A percentile compares a stretch with the other conserved stretches of the same genome.
Conservation (phyloP, 805 yeast genomes). For the Yamadazyma philogaea region DNA sequence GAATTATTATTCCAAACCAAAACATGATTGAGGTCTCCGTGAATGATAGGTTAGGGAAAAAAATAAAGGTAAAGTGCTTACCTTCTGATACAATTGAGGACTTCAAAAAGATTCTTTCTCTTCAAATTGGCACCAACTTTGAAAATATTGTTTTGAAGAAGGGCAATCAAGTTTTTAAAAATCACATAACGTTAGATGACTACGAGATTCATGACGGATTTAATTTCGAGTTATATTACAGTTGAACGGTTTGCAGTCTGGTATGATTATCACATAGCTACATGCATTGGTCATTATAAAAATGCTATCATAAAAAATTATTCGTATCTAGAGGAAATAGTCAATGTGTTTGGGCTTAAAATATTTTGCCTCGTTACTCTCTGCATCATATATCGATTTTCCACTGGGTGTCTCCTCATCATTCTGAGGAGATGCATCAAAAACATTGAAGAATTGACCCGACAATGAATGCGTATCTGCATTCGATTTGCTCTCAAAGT, state of each 20-base stretch:
- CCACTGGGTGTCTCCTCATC: conserved; percentile 52
- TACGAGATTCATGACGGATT: conserved; percentile 91
- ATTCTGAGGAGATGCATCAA: conserved; percentile 96
- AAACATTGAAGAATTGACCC: conserved; percentile 81
- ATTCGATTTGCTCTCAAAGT: conserved; percentile 27
- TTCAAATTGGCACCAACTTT: conserved; percentile 76
- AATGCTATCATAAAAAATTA: conserved; percentile 3
- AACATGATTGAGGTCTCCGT: conserved; percentile 42
- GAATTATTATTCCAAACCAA: neutral
- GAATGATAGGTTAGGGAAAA: conserved; percentile 72
- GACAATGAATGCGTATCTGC: conserved; percentile 23
- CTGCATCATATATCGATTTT: conserved; percentile 30
- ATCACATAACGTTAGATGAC: conserved; percentile 89
- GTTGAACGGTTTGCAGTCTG: conserved; percentile 24
- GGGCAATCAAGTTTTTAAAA: conserved; percentile 80
- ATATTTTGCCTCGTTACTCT: neutral
- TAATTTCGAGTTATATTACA: conserved; percentile 78
- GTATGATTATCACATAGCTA: neutral
- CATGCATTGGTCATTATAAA: conserved; percentile 4
- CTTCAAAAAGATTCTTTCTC: conserved; percentile 75
- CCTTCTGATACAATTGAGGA: conserved; percentile 86
- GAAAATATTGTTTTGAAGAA: conserved; percentile 72
- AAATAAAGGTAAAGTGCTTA: conserved; percentile 82
- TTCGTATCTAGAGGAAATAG: conserved; percentile 40
- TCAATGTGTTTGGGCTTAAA: conserved; percentile 40